phyloP scores from a whole-genome alignment of 306 rosid species.

The Quercus ilex region DNA sequence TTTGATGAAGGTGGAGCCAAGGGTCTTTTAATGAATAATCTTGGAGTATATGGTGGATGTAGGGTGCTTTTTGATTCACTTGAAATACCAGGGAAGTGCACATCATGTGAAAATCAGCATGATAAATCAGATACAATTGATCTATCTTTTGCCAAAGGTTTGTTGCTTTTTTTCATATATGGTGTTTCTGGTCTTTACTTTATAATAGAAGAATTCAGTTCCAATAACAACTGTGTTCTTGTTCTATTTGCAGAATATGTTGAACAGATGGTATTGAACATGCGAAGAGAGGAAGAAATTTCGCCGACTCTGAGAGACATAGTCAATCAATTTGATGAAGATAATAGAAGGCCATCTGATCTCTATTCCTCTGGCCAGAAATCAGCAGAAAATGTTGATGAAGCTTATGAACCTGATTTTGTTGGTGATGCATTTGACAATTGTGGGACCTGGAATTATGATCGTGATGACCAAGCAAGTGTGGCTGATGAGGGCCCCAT shows the following conservation, averaged over 20 bases:
- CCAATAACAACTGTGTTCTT: constrained; percentile 2
- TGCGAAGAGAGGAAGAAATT: constrained; percentile 70
- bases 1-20: constrained; percentile 99
- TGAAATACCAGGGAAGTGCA: constrained; percentile 75
- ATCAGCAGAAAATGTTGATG: constrained; percentile 39
- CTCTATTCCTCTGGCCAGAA: constrained; percentile 35
- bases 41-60: constrained; percentile 84
- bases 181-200: constrained; percentile 23
- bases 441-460: constrained; percentile 53
- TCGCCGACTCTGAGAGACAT: constrained; percentile 78
- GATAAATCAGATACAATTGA: constrained; percentile 63
- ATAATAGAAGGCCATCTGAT: constrained; percentile 68
- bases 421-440: constrained; percentile 50
- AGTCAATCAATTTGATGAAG: constrained; percentile 73
- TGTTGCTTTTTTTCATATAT: constrained; percentile 28
- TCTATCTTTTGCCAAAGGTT: constrained; percentile 85
- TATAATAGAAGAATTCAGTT: constrained; percentile 14
- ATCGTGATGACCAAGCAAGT: constrained; percentile 50
- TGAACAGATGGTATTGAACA: constrained; percentile 67
- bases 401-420: constrained; percentile 38
- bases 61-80: constrained; percentile 85
- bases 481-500: constrained; percentile 45
- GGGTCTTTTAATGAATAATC: constrained; percentile 93
- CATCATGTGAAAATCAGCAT: constrained; percentile 42
- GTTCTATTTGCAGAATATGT: constrained; percentile 50